Evolutionary conservation across 2,329 filamentous ascomycete species (phyloP).

Genomic region (Trichoderma atrobrunneum): DNA sequence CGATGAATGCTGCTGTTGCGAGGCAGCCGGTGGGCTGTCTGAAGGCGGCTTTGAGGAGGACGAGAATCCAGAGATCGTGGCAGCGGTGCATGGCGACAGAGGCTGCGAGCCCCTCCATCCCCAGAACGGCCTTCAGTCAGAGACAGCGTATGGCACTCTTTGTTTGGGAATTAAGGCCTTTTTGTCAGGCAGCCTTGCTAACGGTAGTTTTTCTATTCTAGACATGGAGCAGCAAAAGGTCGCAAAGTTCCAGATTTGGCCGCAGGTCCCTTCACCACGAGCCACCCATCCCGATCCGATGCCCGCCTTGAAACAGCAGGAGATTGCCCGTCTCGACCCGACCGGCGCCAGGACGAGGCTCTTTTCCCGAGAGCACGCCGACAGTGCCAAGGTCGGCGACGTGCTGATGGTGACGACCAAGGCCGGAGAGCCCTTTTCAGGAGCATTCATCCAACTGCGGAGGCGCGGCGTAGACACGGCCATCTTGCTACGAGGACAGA

Average conservation of each 20-base stretch:
- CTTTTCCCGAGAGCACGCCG: slow-evolving; percentile 73
- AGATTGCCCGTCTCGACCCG: slow-evolving; percentile 76
- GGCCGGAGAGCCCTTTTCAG: slow-evolving; percentile 80
- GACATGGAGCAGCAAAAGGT: slow-evolving; percentile 37
- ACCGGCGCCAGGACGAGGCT: slow-evolving; percentile 77
- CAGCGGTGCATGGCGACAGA: slow-evolving; percentile 49
- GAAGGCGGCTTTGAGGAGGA: slow-evolving; percentile 61
- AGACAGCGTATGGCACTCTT: slow-evolving; percentile 35
- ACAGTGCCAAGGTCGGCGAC: slow-evolving; percentile 81
- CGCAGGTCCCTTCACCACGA: slow-evolving; percentile 54
- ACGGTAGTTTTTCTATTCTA: slow-evolving; percentile 23
- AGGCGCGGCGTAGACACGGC: slow-evolving; percentile 85
- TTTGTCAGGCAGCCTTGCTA: background rate
- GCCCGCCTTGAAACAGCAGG: slow-evolving; percentile 60
- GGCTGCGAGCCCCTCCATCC: slow-evolving; percentile 24
- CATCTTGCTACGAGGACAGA: slow-evolving; percentile 78
- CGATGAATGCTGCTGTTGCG: slow-evolving; percentile 60
- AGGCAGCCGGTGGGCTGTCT: slow-evolving; percentile 70
- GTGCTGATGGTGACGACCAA: slow-evolving; percentile 86
- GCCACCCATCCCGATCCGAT: slow-evolving; percentile 65
- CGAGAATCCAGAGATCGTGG: slow-evolving; percentile 47
- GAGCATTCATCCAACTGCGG: slow-evolving; percentile 83
- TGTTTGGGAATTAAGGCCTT: background rate
- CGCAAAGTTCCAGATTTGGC: slow-evolving; percentile 50
- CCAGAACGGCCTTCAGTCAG: slow-evolving; percentile 30